A percentile compares a stretch with the other conserved stretches of the same genome.
phyloP scores from a whole-genome alignment of 2,329 filamentous ascomycete species.

The Alternaria novae-zelandiae region DNA sequence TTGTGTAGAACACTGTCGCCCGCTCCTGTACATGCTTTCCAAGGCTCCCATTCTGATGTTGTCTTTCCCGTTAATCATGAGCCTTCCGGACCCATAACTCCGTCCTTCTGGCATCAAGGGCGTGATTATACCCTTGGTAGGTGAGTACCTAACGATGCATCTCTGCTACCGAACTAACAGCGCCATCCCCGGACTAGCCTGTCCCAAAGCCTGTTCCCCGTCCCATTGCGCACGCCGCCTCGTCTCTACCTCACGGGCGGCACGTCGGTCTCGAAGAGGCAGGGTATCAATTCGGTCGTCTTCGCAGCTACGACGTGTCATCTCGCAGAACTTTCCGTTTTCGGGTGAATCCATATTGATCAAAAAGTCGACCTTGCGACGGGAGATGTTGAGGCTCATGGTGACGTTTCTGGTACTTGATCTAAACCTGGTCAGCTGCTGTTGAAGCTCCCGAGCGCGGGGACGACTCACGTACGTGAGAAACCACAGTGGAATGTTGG shows the following conservation, averaged over 20 bases:
- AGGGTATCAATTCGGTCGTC: neutral
- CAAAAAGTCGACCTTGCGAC: neutral
- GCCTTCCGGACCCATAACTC: neutral
- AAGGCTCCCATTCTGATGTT: neutral
- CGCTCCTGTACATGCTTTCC: neutral
- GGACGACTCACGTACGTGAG: neutral
- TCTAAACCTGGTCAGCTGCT: neutral
- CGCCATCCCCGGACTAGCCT: neutral
- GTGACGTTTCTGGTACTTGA: neutral
- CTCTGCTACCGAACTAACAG: neutral
- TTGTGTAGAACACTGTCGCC: neutral
- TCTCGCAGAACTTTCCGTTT: neutral
- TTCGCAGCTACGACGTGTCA: neutral
- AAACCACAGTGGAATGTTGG: neutral
- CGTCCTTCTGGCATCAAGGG: neutral
- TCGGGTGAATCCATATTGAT: neutral
- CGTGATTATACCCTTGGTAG: neutral
- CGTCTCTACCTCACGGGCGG: neutral
- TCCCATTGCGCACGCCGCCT: neutral
- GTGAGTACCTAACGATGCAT: neutral
- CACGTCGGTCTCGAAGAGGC: neutral
- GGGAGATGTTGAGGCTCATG: neutral
- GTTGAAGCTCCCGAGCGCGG: neutral
- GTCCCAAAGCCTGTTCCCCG: neutral
- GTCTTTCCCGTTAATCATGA: neutral